Evolutionary conservation across 179 eudicot species (phyloP), one percentile per base, ranked within the genome.

Genomic region (Corrigiola litoralis): DNA sequence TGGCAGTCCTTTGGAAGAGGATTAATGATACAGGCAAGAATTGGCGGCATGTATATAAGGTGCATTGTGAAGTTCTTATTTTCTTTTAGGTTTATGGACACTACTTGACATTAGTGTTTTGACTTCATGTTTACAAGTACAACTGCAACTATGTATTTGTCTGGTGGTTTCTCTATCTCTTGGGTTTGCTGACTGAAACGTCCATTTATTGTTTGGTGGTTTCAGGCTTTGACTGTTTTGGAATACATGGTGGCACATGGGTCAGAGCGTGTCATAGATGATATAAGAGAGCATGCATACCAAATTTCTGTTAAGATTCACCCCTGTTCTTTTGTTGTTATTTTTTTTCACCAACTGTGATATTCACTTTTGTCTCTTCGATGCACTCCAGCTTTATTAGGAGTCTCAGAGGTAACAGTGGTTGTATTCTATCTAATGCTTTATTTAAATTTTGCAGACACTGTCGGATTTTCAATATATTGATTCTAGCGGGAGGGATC

Each of bases 41-140:
- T 53, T 95, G 99, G 99, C 87, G 97, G 67, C 97, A 95, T 75
- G 99, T 91, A 33, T 95, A 88, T 73, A 95, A 95, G 97, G 99
- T 88, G 45, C 52, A 54, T 45, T 23, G 27, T 61, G 17, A 24
- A 8, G 55, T 24, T 1, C 25, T 8, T 24, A 10, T 0, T 24
- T 9, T 4, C 4, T 0, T 25, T 50, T 50, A 4, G 1, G 0
- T 13, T 42, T 16, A 47, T 11, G 23, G 25, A 1, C 32, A 51
- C 28, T 53, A 33, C 47, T 41, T 69, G 29, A n/a, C 2, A 34
- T 12, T 70, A 34, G 16, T 23, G 16, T 50, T 7, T 11, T 51
- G 45, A 24, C 40, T 41, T 9, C 32, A 13, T 20, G 13, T 47
- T 4, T 11, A 18, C 20, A 6, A 67, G 2, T 21, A 9, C 12